Percentiles rank a stretch among this genome's conserved stretches.
Conservation (phyloP, 768 basidiomycete species). For the Jaapia argillacea region DNA sequence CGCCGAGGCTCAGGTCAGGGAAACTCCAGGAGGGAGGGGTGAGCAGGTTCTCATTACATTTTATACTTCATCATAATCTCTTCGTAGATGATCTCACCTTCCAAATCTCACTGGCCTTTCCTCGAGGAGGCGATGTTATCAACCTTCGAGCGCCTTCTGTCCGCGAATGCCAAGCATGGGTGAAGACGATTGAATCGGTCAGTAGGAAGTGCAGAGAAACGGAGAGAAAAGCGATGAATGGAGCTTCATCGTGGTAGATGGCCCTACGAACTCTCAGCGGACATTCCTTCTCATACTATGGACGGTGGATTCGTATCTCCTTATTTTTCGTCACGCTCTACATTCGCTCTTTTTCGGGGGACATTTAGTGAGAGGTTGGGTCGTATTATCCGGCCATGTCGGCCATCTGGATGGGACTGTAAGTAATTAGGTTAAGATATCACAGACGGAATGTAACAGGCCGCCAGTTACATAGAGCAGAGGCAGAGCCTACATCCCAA, state of each 20-base stretch:
- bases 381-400: too few species aligned
- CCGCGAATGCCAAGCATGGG: conserved; percentile 50
- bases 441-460: too few species aligned
- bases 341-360: too few species aligned
- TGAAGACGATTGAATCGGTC: conserved; percentile 33
- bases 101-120: conserved; percentile 55
- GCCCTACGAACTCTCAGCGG: too few species aligned
- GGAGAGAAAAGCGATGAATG: conserved; percentile 24
- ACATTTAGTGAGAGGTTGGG: too few species aligned
- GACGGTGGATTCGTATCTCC: too few species aligned
- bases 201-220: conserved; percentile 34
- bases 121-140: conserved; percentile 66
- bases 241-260: neutral
- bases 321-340: too few species aligned
- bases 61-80: neutral
- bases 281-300: too few species aligned
- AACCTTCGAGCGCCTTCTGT: conserved; percentile 44
- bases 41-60: conserved; percentile 6
- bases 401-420: too few species aligned
- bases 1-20: conserved; percentile 52
- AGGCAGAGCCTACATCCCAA: too few species aligned
- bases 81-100: conserved; percentile 57
- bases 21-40: conserved; percentile 43
- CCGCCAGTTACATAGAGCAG: too few species aligned
- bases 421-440: too few species aligned